phyloP scores from a whole-genome alignment of 176 grass and related monocot genomes.

The Otatea glauca region DNA sequence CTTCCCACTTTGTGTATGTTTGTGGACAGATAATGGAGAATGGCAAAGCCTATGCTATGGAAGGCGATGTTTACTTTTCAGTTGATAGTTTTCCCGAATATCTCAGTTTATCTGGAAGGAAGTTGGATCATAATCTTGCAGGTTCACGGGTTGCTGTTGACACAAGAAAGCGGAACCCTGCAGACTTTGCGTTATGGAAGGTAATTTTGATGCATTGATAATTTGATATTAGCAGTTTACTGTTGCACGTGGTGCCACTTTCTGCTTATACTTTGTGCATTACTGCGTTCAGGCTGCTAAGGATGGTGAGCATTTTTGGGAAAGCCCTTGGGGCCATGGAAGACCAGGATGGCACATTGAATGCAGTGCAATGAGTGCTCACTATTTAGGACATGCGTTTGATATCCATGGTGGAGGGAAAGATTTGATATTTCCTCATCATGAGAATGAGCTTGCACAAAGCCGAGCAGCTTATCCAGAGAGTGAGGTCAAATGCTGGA shows the following conservation, averaged over 20 bases:
- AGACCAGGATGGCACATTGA: constrained; percentile 91
- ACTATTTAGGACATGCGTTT: constrained; percentile 66
- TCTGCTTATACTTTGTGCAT: constrained; percentile 40
- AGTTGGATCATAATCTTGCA: constrained; percentile 61
- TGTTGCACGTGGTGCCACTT: neutral
- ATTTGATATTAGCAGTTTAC: constrained; percentile 5
- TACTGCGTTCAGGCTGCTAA: constrained; percentile 53
- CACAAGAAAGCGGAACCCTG: constrained; percentile 53
- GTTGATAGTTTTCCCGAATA: constrained; percentile 64
- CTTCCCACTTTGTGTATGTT: neutral
- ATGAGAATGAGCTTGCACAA: constrained; percentile 85
- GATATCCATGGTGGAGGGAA: constrained; percentile 86
- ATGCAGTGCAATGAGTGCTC: constrained; percentile 78
- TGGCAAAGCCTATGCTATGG: constrained; percentile 60
- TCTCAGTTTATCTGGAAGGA: constrained; percentile 60
- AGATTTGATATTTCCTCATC: constrained; percentile 80
- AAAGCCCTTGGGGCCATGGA: constrained; percentile 76
- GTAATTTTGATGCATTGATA: constrained; percentile 40
- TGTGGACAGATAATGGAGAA: constrained; percentile 71
- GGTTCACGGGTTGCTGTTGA: constrained; percentile 66
- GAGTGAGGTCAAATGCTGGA: constrained; percentile 60
- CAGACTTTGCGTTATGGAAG: constrained; percentile 75
- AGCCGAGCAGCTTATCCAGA: constrained; percentile 63
- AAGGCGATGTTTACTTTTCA: constrained; percentile 81
- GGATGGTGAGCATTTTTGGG: constrained; percentile 68